Evolutionary conservation across 2,329 filamentous ascomycete species (phyloP), one percentile per base, ranked within the genome.

Genomic region (Epichloe gansuensis): DNA sequence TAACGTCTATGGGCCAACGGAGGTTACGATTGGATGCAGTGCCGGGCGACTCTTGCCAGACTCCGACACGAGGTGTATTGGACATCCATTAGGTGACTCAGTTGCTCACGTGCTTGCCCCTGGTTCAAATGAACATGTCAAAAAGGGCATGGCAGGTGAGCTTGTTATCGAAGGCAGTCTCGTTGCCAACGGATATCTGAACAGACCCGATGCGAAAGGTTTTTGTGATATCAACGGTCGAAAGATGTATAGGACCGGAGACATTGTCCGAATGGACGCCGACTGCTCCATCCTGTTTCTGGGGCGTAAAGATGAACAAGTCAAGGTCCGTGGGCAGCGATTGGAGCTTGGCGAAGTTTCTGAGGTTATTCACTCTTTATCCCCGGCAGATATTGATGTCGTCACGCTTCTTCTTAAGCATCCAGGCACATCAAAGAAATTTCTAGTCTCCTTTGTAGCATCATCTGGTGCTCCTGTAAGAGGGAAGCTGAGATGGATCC

Each of bases 11-110:
- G 81, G 81, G 2, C 81, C 81, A 1, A 84, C 81, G 1, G 81
- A 85, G 62, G 77, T 79, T 8, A 84, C 81, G 0, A 84, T 84
- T 53, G 81, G 81, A 36, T 78, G 78, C 43, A 36, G 53, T 4
- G 45, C 51, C 4, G 53, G 52, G 31, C 34, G 39, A 12, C 51
- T 59, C 8, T 39, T 46, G n/a, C 48, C 34, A 21, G 2, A 55
- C 23, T 57, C 57, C 5, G 58, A 57, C 38, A 42, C 41, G 41
- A 54, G 58, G 21, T 58, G 57, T 34, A 53, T 61, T 5, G 59
- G 59, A 5, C 35, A 47, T 51, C 57, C 58, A 1, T 51, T 61
- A 4, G 42, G 46, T 2, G 58, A 54, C 12, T 47, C 54, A 2
- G 52, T 52, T 23, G 58, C 57, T 3, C 42, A 57, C 15, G 36